Evolutionary conservation across 306 rosid species (phyloP).

Genomic region (Lablab purpureus): DNA sequence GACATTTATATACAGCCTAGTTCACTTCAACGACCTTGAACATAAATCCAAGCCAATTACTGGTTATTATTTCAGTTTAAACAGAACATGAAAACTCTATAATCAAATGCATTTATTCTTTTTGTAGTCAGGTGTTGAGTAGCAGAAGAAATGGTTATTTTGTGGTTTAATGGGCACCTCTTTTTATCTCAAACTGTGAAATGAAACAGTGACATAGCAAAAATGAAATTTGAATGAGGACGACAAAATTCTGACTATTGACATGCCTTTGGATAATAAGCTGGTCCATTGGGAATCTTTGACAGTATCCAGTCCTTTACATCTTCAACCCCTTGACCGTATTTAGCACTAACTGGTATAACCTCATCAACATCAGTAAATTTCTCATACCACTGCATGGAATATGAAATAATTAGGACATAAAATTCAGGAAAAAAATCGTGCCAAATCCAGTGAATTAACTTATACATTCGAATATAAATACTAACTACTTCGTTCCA

Average conservation of each 20-base stretch:
- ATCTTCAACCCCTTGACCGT: constrained; percentile 92
- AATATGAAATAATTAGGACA: constrained; percentile 43
- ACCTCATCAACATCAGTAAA: constrained; percentile 87
- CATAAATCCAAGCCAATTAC: constrained; percentile 7
- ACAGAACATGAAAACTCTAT: constrained; percentile 23
- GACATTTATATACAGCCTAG: constrained; percentile 9
- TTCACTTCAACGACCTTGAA: constrained; percentile 7
- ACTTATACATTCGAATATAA: constrained; percentile 40
- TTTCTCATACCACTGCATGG: constrained; percentile 90
- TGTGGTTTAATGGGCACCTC: not conserved
- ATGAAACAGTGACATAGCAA: constrained; percentile 33
- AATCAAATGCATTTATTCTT: constrained; percentile 39
- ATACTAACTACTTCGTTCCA: constrained; percentile 51
- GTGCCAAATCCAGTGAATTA: constrained; percentile 27
- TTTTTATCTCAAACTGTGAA: constrained; percentile 29
- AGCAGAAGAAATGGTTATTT: constrained; percentile 32
- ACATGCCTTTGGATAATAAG: constrained; percentile 92
- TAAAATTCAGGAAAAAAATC: constrained; percentile 16
- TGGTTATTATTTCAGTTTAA: constrained; percentile 23
- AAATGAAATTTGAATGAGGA: constrained; percentile 26
- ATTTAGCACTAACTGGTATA: constrained; percentile 98
- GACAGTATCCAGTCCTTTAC: constrained; percentile 93
- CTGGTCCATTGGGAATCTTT: constrained; percentile 90
- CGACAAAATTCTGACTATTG: constrained; percentile 26
- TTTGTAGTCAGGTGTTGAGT: constrained; percentile 18